Evolutionary conservation across 768 basidiomycete species (phyloP).

Genomic region (Candolleomyces efflorescens): DNA sequence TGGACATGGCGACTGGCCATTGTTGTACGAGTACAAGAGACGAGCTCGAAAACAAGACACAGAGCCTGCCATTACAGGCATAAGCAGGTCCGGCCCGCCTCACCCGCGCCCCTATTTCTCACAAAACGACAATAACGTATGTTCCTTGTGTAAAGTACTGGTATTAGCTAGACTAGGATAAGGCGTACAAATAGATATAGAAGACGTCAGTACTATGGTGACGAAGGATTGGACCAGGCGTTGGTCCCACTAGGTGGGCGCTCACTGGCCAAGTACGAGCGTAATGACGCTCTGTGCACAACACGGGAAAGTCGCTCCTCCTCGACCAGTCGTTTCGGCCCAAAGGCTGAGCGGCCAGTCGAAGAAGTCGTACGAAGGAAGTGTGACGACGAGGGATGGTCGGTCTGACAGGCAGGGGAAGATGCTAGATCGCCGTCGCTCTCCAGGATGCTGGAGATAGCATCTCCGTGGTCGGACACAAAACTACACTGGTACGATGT

Average conservation of each 20-base stretch:
- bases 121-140: too few relatives aligned
- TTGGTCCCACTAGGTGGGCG: slow-evolving; percentile 3
- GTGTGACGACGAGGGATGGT: neutral
- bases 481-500: slow-evolving; percentile 7
- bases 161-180: too few relatives aligned
- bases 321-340: slow-evolving; percentile 1
- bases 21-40: slow-evolving; percentile 1
- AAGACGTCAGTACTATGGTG: neutral
- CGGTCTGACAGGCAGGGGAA: neutral
- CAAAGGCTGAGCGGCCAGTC: neutral
- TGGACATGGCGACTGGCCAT: slow-evolving; percentile 4
- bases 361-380: slow-evolving; percentile 1
- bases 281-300: slow-evolving; percentile 8
- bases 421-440: slow-evolving; percentile 2
- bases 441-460: slow-evolving; percentile 4
- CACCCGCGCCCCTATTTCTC: neutral
- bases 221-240: neutral
- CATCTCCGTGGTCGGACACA: slow-evolving; percentile 5
- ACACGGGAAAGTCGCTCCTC: slow-evolving; percentile 8
- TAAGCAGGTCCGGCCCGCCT: neutral
- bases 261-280: slow-evolving; percentile 7
- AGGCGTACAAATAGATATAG: neutral
- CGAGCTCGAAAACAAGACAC: neutral
- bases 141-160: too few relatives aligned
- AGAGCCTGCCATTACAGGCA: neutral